phyloP scores from a whole-genome alignment of 305 asterid species.

The Nicotiana rustica region DNA sequence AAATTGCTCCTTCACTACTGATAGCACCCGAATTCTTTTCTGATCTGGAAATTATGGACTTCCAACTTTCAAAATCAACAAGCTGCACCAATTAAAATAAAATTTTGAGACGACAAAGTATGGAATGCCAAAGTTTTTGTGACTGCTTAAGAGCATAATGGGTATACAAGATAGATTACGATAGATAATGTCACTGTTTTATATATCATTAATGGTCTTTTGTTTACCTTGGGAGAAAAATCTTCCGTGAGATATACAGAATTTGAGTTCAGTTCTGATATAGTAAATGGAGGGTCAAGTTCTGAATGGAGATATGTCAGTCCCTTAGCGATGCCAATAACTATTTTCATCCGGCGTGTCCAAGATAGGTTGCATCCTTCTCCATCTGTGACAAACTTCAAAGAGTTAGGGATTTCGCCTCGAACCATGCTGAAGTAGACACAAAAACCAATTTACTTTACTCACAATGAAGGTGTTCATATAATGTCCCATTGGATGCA shows the following conservation, averaged over 20 bases:
- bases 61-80: constrained; percentile 97
- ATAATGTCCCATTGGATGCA: constrained; percentile 92
- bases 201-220: background rate
- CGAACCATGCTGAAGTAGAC: background rate
- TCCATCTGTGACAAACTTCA: constrained; percentile 61
- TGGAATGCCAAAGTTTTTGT: background rate
- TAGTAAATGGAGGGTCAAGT: constrained; percentile 83
- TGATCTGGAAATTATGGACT: constrained; percentile 76
- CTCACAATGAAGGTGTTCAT: constrained; percentile 96
- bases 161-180: background rate
- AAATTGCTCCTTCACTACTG: constrained; percentile 78
- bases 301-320: constrained; percentile 86
- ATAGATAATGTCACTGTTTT: background rate
- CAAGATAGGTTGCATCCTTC: constrained; percentile 95
- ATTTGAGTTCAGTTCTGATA: constrained; percentile 80
- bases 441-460: background rate
- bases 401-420: constrained; percentile 31
- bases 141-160: background rate
- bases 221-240: constrained; percentile 87
- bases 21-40: constrained; percentile 71
- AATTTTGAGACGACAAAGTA: background rate
- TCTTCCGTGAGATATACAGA: constrained; percentile 94
- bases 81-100: constrained; percentile 58
- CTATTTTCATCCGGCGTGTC: constrained; percentile 91
- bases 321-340: constrained; percentile 87